These are phyloP conservation scores for Bauhinia variegata DNA, from an alignment of 306 rosid species.

Conservation along the genomic window DNA sequence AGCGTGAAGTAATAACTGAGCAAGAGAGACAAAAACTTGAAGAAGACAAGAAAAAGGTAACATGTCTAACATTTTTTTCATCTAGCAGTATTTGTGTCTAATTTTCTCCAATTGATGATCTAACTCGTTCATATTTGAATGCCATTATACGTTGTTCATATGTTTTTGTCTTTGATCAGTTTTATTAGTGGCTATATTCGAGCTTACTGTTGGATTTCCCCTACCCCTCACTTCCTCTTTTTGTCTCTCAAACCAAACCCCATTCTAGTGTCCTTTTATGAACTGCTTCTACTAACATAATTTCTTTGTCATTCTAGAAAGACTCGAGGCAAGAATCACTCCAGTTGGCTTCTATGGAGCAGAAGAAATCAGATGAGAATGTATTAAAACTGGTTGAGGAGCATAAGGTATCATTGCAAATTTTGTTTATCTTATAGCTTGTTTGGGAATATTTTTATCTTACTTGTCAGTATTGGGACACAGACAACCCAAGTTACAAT, in stretches of 20 bases:
- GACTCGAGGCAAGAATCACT: slow-evolving; percentile 79
- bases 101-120: background rate
- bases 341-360: slow-evolving; percentile 80
- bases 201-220: background rate
- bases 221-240: background rate
- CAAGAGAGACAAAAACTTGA: slow-evolving; percentile 87
- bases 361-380: slow-evolving; percentile 76
- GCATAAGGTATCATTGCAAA: slow-evolving; percentile 49
- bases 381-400: slow-evolving; percentile 82
- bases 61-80: slow-evolving; percentile 6
- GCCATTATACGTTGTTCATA: slow-evolving; percentile 11
- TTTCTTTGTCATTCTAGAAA: slow-evolving; percentile 56
- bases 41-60: slow-evolving; percentile 85
- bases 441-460: background rate
- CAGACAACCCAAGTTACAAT: no score
- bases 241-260: background rate
- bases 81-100: background rate
- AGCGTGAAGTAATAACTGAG: slow-evolving; percentile 83
- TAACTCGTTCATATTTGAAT: slow-evolving; percentile 8
- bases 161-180: slow-evolving; percentile 7
- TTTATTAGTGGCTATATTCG: slow-evolving; percentile 13
- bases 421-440: background rate
- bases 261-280: slow-evolving; percentile 1
- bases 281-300: slow-evolving; percentile 31
- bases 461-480: no score